Evolutionary conservation across 2,329 filamentous ascomycete species (phyloP), one percentile per base, ranked within the genome.

Genomic region (Pestalotiopsis sp.): DNA sequence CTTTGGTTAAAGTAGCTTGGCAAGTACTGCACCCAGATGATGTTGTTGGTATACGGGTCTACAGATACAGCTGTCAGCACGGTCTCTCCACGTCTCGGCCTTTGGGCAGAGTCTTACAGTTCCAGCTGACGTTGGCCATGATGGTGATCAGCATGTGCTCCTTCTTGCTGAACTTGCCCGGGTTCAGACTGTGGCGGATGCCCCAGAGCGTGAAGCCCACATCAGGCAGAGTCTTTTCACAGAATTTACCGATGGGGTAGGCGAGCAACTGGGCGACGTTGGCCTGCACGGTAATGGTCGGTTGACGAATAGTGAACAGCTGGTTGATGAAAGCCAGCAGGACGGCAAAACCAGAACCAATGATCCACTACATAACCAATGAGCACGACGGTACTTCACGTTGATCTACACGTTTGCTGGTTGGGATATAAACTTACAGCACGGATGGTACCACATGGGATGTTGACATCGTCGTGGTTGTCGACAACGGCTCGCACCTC

Each of bases 141-240:
- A 89, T 87, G 38, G 84, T 83, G 69, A 89, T 86, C 64, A 89
- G 77, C 81, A 87, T 83, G 74, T 90, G 88, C 76, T 90, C 88
- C 78, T 90, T 90, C 73, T 84, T 85, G 67, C 84, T 86, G 74
- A 90, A 90, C 61, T 70, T 70, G 25, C 74, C 75, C 1, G 74
- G 75, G 56, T 76, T 77, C 4, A 81, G 71, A 38, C 76, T 78
- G 71, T 80, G 79, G 20, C 75, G 73, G 4, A 71, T 70, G 4
- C 79, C 81, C 71, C 78, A 85, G 17, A 85, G 72, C 1, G 79
- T 85, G 72, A 90, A 81, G 41, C 84, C 83, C 61, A 75, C 78
- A 70, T 87, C 84, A 0, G 87, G 88, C 57, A 90, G 78, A 71
- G 82, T 78, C 64, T 78, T 83, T 70, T 87, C 86, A 76, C 81